Evolutionary conservation across 1,284 basidiomycete genomes (phyloP).

Genomic region (Microbotryum violaceum): DNA sequence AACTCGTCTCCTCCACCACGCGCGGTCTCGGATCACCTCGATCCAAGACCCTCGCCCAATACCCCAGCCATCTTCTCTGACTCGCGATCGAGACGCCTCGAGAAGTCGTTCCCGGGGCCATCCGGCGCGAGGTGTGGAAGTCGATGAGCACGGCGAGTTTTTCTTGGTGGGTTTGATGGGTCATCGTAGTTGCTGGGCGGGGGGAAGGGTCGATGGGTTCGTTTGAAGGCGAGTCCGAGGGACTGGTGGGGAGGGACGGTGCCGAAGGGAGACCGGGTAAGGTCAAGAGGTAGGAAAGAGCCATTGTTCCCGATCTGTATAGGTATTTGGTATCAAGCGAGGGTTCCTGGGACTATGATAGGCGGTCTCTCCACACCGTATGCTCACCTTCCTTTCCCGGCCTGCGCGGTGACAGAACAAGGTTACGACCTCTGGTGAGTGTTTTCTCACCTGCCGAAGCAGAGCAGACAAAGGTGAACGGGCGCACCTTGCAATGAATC

Average conservation of each 20-base stretch:
- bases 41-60: conserved; percentile 16
- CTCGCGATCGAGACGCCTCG: conserved; percentile 21
- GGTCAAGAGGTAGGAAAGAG: conserved; percentile 14
- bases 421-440: conserved; percentile 1
- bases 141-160: conserved; percentile 19
- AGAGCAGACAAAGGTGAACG: not conserved
- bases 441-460: no score
- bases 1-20: not conserved
- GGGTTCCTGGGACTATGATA: not conserved
- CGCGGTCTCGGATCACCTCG: conserved; percentile 19
- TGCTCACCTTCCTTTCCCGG: conserved; percentile 25
- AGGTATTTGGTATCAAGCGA: not conserved
- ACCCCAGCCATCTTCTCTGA: conserved; percentile 22
- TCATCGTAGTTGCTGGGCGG: not conserved
- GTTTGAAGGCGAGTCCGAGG: not conserved
- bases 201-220: not conserved
- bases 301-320: not conserved
- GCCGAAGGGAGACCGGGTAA: conserved; percentile 12
- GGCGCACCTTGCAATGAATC: conserved; percentile 64
- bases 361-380: no score
- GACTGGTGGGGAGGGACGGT: not conserved
- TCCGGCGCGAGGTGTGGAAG: conserved; percentile 20
- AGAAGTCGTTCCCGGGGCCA: conserved; percentile 11
- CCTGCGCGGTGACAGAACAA: conserved; percentile 5
- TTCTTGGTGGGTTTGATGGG: not conserved